Percentiles rank a stretch among this genome's conserved stretches.
These are phyloP conservation scores for Trichoderma sp. DNA, from an alignment of 2,329 filamentous ascomycete species.

Conservation along the genomic window DNA sequence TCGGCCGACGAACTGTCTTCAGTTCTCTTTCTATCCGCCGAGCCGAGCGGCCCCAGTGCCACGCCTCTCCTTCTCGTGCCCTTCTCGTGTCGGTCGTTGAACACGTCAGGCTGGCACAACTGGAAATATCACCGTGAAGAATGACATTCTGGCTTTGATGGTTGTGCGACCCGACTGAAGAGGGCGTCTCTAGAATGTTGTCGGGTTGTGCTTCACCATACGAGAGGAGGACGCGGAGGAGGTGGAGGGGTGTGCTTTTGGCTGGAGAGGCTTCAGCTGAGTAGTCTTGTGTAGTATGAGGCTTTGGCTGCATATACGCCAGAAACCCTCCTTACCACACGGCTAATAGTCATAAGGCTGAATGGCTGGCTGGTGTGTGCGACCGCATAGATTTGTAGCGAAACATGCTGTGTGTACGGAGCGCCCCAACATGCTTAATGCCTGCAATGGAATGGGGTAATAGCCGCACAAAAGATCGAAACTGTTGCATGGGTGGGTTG, in stretches of 20 bases:
- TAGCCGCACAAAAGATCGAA: background rate
- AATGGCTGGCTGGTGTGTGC: background rate
- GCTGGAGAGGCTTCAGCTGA: background rate
- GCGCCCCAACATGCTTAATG: background rate
- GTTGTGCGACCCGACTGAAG: background rate
- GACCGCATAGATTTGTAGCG: background rate
- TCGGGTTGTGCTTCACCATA: constrained; percentile 3
- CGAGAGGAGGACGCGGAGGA: constrained; percentile 9
- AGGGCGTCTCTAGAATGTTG: background rate
- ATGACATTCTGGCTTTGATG: background rate
- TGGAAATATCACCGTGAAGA: background rate
- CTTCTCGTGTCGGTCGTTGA: background rate
- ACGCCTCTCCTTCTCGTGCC: background rate
- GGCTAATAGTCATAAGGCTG: constrained; percentile 20
- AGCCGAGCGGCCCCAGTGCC: background rate
- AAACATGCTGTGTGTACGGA: background rate
- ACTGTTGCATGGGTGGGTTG: background rate
- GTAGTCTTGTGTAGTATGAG: background rate
- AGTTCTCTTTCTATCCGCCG: background rate
- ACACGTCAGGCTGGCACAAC: constrained; percentile 3
- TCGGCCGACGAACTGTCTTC: background rate
- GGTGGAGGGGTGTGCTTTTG: background rate
- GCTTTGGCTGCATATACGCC: background rate
- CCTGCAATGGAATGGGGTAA: background rate
- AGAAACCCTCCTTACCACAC: background rate